Conservation (phyloP, 768 basidiomycete genomes). For the Tylopilus sp. region DNA sequence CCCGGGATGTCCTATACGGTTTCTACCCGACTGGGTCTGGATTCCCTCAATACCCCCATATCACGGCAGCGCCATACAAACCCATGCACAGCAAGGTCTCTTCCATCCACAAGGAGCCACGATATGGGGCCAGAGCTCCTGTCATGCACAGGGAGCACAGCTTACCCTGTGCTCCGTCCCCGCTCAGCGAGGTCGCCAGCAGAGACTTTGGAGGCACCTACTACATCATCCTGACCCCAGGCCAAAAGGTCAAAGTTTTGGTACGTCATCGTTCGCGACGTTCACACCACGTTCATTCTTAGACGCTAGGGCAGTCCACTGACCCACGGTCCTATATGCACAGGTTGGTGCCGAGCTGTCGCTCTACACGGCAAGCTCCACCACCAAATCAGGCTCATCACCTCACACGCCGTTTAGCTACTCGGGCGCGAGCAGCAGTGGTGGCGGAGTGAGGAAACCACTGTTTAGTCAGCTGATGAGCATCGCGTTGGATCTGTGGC, state of each 20-base stretch:
- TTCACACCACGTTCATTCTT: constrained; percentile 3
- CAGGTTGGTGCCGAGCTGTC: constrained; percentile 47
- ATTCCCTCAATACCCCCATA: constrained; percentile 40
- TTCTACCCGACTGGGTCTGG: constrained; percentile 49
- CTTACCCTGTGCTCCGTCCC: constrained; percentile 35
- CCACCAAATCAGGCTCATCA: constrained; percentile 53
- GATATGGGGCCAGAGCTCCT: constrained; percentile 28
- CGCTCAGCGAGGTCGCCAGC: constrained; percentile 40
- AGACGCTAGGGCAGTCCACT: constrained; percentile 15
- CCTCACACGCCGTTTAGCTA: constrained; percentile 47
- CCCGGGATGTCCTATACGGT: constrained; percentile 69
- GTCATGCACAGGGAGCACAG: constrained; percentile 28
- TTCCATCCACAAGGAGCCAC: constrained; percentile 39
- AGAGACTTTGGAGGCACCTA: constrained; percentile 67
- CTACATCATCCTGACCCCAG: constrained; percentile 65
- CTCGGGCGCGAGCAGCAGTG: constrained; percentile 23
- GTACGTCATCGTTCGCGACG: too few species aligned
- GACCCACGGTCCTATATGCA: constrained; percentile 29
- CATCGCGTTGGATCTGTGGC: constrained; percentile 45
- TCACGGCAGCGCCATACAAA: constrained; percentile 42
- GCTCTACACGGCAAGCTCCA: constrained; percentile 56
- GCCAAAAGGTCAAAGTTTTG: constrained; percentile 73
- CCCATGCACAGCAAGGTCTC: constrained; percentile 34
- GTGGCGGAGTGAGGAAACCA: constrained; percentile 44
- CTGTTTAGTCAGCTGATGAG: constrained; percentile 62